Evolutionary conservation across 305 asterid species (phyloP).

Genomic region (Fraxinus nigra): DNA sequence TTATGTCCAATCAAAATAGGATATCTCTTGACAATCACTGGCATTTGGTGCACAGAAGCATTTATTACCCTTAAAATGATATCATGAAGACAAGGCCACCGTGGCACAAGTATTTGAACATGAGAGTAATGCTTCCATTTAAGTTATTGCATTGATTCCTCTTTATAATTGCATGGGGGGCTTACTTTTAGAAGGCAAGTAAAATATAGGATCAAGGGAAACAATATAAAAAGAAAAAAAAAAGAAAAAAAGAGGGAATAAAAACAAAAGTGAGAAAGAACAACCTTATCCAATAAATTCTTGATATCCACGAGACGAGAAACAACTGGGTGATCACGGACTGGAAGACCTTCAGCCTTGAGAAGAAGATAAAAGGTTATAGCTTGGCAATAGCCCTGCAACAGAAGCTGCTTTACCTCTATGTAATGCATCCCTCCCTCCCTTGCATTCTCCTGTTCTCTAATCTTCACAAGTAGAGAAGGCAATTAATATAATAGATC

Average conservation of each 20-base stretch:
- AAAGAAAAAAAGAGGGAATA: constrained; percentile 1
- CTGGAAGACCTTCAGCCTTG: constrained; percentile 88
- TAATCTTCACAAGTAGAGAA: constrained; percentile 47
- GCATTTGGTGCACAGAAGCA: background rate
- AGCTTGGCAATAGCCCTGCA: constrained; percentile 90
- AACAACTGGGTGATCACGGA: constrained; percentile 94
- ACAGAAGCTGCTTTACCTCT: constrained; percentile 73
- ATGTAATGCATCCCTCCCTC: constrained; percentile 65
- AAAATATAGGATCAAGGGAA: background rate
- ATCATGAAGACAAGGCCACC: background rate
- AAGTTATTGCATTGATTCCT: background rate
- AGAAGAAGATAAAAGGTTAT: constrained; percentile 90
- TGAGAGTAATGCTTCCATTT: background rate
- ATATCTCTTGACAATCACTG: background rate
- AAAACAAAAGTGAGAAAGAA: constrained; percentile 14
- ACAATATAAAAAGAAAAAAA: background rate
- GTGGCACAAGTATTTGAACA: background rate
- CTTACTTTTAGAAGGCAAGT: background rate
- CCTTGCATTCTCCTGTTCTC: constrained; percentile 40
- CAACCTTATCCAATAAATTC: constrained; percentile 82
- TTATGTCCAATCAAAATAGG: background rate
- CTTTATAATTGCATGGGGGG: background rate
- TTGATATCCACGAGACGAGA: constrained; percentile 82
- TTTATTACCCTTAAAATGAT: background rate
- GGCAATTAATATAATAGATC: constrained; percentile 22